Base-by-base conservation (phyloP, 2,329 filamentous ascomycete genomes). In the Fusarium bulbicola region DNA sequence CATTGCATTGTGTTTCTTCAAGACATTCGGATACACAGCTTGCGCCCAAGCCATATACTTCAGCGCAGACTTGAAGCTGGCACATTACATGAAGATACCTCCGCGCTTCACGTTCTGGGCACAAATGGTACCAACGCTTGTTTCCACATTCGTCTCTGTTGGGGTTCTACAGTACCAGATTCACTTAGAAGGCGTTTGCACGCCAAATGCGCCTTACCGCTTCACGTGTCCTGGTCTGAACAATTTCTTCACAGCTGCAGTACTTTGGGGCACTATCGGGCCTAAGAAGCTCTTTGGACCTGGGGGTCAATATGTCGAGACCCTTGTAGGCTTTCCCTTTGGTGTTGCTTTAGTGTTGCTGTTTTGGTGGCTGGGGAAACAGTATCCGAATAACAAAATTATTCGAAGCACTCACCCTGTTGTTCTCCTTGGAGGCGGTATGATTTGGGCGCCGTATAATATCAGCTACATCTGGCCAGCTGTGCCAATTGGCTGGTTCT, bases 1-100 rank as follows among this genome's bases (percentile, higher is more conserved):
- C 4, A 73, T 86, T n/a, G 84, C 81, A 47, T 84, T 86, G 80
- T 84, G 82, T 77, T 85, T 82, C 74, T 86, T 86, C 79, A 86
- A 86, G 78, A 79, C 81, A 2, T 84, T 80, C 39, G 82, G 78
- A 43, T 82, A 79, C 64, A 77, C 82, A 20, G 79, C 81, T 1
- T 80, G 78, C 18, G 77, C 78, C 4, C 81, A 83, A 26, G 81
- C 82, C 2, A 70, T 84, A 7, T 74, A 76, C 56, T 84, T 84
- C 56, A 79, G 71, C 59, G 79, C 72, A 49, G 83, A 80, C 49
- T 72, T 81, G 50, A 83, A 83, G 71, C 60, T 83, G 30, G 81
- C 80, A 7, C 81, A 82, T 63, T 87, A 87, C 74, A 82, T 87
- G 76, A 87, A 87, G 76, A 79, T 83, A 57, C 80, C 81, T 1